Evolutionary conservation across 2,329 filamentous ascomycete genomes (phyloP), one percentile per base, ranked within the genome.

Genomic region (Fusarium irregulare): DNA sequence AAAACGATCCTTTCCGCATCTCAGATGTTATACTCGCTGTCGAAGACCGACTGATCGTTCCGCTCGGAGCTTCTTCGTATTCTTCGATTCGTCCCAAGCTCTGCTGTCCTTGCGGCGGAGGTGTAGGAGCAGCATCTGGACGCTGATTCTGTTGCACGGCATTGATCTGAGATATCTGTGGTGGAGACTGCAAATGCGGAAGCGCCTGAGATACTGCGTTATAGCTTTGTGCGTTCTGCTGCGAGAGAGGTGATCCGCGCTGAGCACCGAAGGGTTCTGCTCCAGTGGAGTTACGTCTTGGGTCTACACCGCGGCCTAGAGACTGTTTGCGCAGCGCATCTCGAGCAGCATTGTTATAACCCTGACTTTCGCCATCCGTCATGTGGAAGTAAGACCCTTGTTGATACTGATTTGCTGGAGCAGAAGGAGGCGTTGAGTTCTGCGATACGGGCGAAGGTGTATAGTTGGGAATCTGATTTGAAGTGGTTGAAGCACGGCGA

Each of bases 31-130:
- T 49, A 34, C 60, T 73, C 25, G 58, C 40, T 3, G 73, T 64
- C 3, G 74, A 72, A 6, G 74, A 71, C 3, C 68, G 64, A 20
- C 70, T 73, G 12, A 63, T 60, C 4, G 63, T 57, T 25, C 46
- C n/a, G 18, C 60, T 46, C 4, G 63, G n/a, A 13, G 54, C 60
- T 48, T 76, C 74, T 4, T 76, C 72, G 4, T 73, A 65, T 51
- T 77, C 76, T 34, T 76, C 74, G 14, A 76, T 78, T 9, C 74
- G 68, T 6, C 57, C 61, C 1, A 76, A 56, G n/a, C 56, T 47
- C 34, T 69, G 71, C 42, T 69, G 67, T 21, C 55, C 60, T 14
- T 70, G 71, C 4, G 64, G 53, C 23, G 70, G 58, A 6, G 67
- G 66, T 10, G 62, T 54, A 28, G 61, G 58, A 6, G 32, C 54